phyloP scores from a whole-genome alignment of 345 rosid genomes.

The Eucalyptus grandis region DNA sequence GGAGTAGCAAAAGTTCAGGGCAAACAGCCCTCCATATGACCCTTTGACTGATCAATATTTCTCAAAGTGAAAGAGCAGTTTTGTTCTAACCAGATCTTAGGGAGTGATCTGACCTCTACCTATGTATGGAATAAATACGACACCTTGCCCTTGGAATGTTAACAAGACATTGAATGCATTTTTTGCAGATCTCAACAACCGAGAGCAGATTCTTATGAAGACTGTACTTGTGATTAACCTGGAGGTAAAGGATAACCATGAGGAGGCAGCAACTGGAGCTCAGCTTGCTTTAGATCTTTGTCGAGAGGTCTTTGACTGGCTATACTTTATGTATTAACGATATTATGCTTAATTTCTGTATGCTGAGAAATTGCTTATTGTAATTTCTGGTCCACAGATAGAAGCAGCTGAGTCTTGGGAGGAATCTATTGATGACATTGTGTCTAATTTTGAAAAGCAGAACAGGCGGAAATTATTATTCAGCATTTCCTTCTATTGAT shows the following conservation, averaged over 20 bases:
- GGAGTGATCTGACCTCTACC: neutral
- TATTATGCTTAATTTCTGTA: neutral
- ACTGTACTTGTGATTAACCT: slow-evolving; percentile 73
- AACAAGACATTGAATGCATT: neutral
- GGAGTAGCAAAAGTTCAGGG: neutral
- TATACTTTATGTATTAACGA: neutral
- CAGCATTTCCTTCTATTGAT: slow-evolving; percentile 74
- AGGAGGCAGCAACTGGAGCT: slow-evolving; percentile 92
- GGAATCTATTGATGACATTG: slow-evolving; percentile 66
- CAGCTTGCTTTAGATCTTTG: slow-evolving; percentile 78
- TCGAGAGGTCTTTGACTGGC: slow-evolving; percentile 43
- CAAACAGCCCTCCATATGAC: neutral
- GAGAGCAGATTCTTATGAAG: slow-evolving; percentile 70
- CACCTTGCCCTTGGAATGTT: neutral
- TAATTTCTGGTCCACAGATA: slow-evolving; percentile 21
- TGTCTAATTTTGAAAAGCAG: slow-evolving; percentile 60
- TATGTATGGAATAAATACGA: neutral
- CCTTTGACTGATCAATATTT: neutral
- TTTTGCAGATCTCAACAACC: slow-evolving; percentile 66
- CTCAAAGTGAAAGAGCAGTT: neutral
- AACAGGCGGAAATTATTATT: slow-evolving; percentile 67
- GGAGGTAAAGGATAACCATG: slow-evolving; percentile 97
- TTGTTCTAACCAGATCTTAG: neutral
- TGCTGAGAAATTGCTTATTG: neutral
- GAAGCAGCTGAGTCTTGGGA: slow-evolving; percentile 85